These are phyloP conservation scores for Naganishia friedmannii DNA, from an alignment of 768 basidiomycete species.

Conservation along the genomic window DNA sequence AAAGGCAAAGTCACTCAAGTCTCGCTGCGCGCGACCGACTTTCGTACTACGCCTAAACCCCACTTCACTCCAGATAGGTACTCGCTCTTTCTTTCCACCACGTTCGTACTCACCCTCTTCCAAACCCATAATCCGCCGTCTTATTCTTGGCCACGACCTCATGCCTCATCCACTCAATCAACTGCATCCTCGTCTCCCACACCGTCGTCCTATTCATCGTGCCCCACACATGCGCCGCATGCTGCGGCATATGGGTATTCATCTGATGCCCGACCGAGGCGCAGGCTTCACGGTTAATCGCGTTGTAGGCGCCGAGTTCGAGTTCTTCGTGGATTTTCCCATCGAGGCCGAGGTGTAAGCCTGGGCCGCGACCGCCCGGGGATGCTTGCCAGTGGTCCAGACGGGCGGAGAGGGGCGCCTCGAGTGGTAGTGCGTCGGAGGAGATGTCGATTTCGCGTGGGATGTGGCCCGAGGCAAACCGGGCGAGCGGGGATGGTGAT, in stretches of 20 bases:
- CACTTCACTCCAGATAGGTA: no score
- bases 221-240: conserved; percentile 46
- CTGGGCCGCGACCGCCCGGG: conserved; percentile 48
- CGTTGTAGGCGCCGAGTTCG: conserved; percentile 49
- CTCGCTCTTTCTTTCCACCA: background rate
- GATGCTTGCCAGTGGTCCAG: conserved; percentile 50
- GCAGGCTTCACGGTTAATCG: conserved; percentile 51
- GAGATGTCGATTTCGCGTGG: conserved; percentile 41
- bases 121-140: conserved; percentile 40
- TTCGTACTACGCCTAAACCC: no score
- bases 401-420: conserved; percentile 49
- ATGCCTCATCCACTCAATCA: conserved; percentile 45
- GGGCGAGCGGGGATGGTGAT: conserved; percentile 15
- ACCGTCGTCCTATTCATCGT: conserved; percentile 43
- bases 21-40: no score
- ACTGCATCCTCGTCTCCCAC: conserved; percentile 40
- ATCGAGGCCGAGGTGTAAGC: conserved; percentile 24
- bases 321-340: conserved; percentile 43
- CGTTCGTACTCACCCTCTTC: conserved; percentile 25
- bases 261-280: conserved; percentile 25
- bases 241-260: conserved; percentile 33
- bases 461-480: background rate
- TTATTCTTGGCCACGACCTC: conserved; percentile 34
- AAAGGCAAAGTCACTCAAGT: no score
- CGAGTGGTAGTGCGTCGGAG: conserved; percentile 48